phyloP scores from a whole-genome alignment of 768 basidiomycete genomes.

The Scleroderma citrinum region DNA sequence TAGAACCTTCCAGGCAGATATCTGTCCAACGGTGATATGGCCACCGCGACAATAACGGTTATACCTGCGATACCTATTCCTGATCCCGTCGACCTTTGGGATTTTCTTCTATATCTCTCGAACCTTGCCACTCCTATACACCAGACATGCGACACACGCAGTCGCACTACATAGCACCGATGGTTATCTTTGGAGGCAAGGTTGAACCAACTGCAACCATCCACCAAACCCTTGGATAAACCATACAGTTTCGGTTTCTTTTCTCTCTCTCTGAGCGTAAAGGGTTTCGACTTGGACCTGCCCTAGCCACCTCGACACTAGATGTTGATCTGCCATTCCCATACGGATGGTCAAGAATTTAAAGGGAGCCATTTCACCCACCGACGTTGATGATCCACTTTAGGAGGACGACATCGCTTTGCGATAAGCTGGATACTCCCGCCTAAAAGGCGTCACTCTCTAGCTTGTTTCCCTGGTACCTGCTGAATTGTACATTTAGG shows the following conservation, averaged over 20 bases:
- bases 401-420: too few relatives aligned
- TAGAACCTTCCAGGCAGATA: constrained; percentile 25
- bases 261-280: neutral
- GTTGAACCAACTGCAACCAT: neutral
- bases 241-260: neutral
- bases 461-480: neutral
- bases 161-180: neutral
- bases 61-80: constrained; percentile 10
- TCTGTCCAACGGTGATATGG: constrained; percentile 27
- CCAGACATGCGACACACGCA: neutral
- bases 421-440: too few relatives aligned
- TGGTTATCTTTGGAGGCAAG: neutral
- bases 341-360: too few relatives aligned
- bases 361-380: too few relatives aligned
- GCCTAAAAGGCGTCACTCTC: neutral
- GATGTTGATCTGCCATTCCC: too few relatives aligned
- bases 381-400: too few relatives aligned
- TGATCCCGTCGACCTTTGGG: constrained; percentile 8
- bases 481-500: neutral
- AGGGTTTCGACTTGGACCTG: neutral
- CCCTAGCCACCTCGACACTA: too few relatives aligned
- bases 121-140: neutral
- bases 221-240: neutral
- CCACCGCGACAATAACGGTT: constrained; percentile 3
- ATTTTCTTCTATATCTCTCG: constrained; percentile 8